Base-by-base conservation (phyloP, 805 yeast species). In the Metschnikowia gruessii region DNA sequence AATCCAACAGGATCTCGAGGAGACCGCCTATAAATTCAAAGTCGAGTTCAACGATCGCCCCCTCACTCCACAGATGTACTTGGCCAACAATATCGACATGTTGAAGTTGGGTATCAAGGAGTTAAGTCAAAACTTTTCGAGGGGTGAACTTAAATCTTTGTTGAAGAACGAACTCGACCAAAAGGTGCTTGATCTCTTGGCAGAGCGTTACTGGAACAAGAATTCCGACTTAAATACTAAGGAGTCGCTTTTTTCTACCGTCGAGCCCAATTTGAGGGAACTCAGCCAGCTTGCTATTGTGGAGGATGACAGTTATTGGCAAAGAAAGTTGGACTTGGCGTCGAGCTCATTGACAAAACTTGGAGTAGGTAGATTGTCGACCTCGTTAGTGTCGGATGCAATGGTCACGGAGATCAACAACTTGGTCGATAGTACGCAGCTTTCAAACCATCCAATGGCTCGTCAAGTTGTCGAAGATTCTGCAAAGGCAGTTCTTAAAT, bases 31-130 rank as follows among this genome's bases (percentile, higher is more conserved):
- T 63, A 82, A 85, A 62, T 94, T 89, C 70, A 94, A 94, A 64
- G 99, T 94, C 19, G 97, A 94, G 65, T 94, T 90, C 67, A 94
- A 94, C 62, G 99, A 94, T 65, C 80, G 97, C 44, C 87, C 85
- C 30, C 74, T 94, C 52, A 94, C 99, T 0, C 96, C 98, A 13
- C 94, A 90, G 59, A 88, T 95, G 48, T 94, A 94, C 61, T 75
- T 94, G 56, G 96, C 97, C 18, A 92, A 87, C 60, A 88, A 94
- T 46, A 80, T 94, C 29, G 99, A 94, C 64, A 71, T 86, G 41
- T 75, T 95, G 60, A 94, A 94, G 64, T 74, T 86, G 33, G 84
- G 89, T 0, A 83, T 92, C 49, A 92, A 94, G 63, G 97, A 92
- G 52, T 78, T 95, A 55, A 84, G 91, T 56, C 83, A 82, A 50